A percentile compares a stretch with the other conserved stretches of the same genome.
These are phyloP conservation scores for Baorangia bicolor DNA, from an alignment of 768 basidiomycete genomes.

Conservation along the genomic window DNA sequence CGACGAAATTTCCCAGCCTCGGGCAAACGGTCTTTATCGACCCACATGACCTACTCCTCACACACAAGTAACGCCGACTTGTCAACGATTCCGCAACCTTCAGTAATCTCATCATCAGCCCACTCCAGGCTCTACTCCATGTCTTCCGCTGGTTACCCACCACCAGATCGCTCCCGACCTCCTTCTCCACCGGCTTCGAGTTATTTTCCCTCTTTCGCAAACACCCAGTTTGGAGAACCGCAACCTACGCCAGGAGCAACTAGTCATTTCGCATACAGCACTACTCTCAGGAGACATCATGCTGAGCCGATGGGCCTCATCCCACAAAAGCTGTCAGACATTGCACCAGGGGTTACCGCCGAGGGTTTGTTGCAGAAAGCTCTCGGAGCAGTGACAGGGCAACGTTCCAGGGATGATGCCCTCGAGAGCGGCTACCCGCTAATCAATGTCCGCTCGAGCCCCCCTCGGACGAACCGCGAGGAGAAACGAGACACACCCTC, in stretches of 20 bases:
- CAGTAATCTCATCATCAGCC: conserved; percentile 22
- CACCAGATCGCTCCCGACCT: conserved; percentile 22
- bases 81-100: conserved; percentile 13
- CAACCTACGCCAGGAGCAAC: conserved; percentile 63
- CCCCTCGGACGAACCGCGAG: conserved; percentile 26
- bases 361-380: conserved; percentile 50
- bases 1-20: conserved; percentile 20
- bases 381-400: conserved; percentile 35
- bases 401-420: conserved; percentile 13
- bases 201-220: conserved; percentile 66
- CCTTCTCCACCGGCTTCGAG: conserved; percentile 78
- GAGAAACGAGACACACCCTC: conserved; percentile 53
- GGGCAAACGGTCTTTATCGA: conserved; percentile 19
- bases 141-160: conserved; percentile 11
- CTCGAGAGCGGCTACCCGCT: conserved; percentile 43
- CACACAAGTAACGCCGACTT: conserved; percentile 16
- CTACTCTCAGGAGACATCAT: conserved; percentile 70
- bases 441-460: conserved; percentile 21
- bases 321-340: conserved; percentile 38
- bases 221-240: conserved; percentile 45
- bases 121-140: conserved; percentile 20
- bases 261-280: conserved; percentile 81
- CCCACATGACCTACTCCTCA: conserved; percentile 9
- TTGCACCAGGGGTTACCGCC: conserved; percentile 38
- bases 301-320: conserved; percentile 40